These are phyloP conservation scores for Tetrahymena borealis DNA, from an alignment of 73 alveolate species.

Conservation along the genomic window DNA sequence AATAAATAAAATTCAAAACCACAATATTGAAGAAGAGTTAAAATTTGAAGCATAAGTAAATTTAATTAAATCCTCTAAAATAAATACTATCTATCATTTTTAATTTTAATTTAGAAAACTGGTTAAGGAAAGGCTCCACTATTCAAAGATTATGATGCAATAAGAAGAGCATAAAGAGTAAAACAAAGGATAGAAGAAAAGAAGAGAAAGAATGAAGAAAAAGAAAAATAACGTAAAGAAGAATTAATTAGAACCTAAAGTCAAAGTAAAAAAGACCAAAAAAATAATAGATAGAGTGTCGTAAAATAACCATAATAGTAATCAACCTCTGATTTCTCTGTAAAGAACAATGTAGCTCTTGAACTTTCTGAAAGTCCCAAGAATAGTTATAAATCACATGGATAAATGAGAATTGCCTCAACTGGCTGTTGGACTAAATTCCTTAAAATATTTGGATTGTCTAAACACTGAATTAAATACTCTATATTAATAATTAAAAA, in stretches of 20 bases:
- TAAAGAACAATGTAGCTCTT: background rate
- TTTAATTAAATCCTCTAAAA: no score
- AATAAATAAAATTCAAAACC: background rate
- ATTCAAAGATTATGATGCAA: constrained; percentile 29
- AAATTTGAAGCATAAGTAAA: constrained; percentile 11
- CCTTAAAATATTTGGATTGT: background rate
- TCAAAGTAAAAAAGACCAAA: background rate
- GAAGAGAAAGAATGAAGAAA: constrained; percentile 17
- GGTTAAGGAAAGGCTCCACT: constrained; percentile 27
- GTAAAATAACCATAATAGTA: background rate
- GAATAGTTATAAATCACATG: background rate
- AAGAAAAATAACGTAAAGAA: constrained; percentile 10
- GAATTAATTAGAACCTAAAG: background rate
- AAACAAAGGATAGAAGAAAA: constrained; percentile 19
- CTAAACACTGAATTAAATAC: background rate
- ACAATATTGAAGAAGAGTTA: background rate
- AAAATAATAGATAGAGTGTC: background rate
- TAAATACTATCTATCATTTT: background rate
- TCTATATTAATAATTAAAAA: no score
- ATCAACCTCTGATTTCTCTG: background rate
- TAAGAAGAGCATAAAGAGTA: constrained; percentile 12
- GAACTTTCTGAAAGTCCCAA: background rate
- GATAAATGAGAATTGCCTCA: background rate
- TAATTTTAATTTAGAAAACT: constrained; percentile 5
- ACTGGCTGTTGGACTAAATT: constrained; percentile 7